Base-by-base conservation (phyloP, 306 rosid genomes). In the Coriaria nepalensis region DNA sequence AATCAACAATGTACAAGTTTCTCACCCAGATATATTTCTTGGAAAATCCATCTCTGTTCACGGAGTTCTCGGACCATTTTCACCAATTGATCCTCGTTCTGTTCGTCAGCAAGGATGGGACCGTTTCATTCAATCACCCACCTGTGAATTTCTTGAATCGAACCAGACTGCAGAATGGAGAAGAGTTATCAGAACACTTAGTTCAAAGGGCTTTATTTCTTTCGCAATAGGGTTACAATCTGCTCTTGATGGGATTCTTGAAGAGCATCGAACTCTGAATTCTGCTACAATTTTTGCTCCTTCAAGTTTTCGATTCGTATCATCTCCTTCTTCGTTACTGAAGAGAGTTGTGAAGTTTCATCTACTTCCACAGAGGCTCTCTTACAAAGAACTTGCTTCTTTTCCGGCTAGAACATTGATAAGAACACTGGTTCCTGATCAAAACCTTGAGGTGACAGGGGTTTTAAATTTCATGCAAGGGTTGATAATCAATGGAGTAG, bases 261-360 rank as follows among this genome's bases (percentile, higher is more conserved):
- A 56, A 51, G 83, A 80, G 11, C 47, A 69, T 3, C 13, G 9
- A 34, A 36, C 50, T 32, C 66, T 61, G 60, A 48, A 5, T 35
- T 71, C 73, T 1, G 65, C 37, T 1, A 87, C 96, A 2, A 50
- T 87, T 7, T 87, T 83, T 37, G 86, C 78, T 40, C 96, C 96
- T 12, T 82, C 74, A 6, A 78, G 68, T 53, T 59, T 80, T 48
- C 44, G 50, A 6, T 12, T 75, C 2, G 45, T 72, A 0, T 65
- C 69, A 12, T 66, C 53, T 55, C 70, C 82, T 50, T 56, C 65
- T 0, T 37, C 51, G 7, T 41, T 71, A 50, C 77, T 83, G 53
- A 60, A 69, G 43, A 72, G 66, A 53, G 56, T 69, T 4, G 87
- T 87, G 71, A 73, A 82, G 68, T 39, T 83, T 45, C 96, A 87